Base-by-base conservation (phyloP, 148 eudicot species). In the Cornus controversa region DNA sequence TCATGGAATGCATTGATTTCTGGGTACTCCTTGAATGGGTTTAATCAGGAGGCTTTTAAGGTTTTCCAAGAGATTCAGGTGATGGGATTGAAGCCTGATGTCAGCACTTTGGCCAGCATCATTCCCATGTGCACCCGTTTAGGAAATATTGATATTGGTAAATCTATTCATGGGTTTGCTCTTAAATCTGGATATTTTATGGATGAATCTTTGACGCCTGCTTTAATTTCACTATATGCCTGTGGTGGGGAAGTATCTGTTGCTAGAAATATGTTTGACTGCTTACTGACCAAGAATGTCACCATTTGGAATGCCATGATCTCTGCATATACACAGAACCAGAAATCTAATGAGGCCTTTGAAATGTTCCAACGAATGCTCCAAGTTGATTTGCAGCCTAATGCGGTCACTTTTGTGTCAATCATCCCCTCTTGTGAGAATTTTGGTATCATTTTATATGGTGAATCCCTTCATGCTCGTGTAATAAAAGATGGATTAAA, bases 1-100 rank as follows among this genome's bases (percentile, higher is more conserved):
- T 79, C 90, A 69, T 89, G 92, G 84, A 92, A 86, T 75, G 91
- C 97, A 3, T 82, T 92, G 86, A 85, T 92, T 76, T 86, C 89
- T 16, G 94, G 94, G 37, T 90, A 81, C 81, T 86, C 86, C 24
- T 75, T 69, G 71, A 89, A 87, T 75, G 91, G 90, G 4, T 68
- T 80, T 26, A 86, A 89, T 84, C 37, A 69, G 29, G 87, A 89
- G 72, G 94, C 79, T 6, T 63, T 90, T 76, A 69, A 70, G 47
- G 79, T 84, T 77, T 82, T 86, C n/a, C 20, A 8, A 26, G 63
- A 80, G 71, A 80, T 86, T 37, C 67, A 77, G 80, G 77, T n/a
- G 42, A 66, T 69, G 68, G 88, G 86, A 64, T 71, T 87, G 71
- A 84, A 77, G 77, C 91, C 90, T 66, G 82, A 85, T 84, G 90